phyloP scores from a whole-genome alignment of 192 early-diverging fungal genomes.

The Coemansia sp. region DNA sequence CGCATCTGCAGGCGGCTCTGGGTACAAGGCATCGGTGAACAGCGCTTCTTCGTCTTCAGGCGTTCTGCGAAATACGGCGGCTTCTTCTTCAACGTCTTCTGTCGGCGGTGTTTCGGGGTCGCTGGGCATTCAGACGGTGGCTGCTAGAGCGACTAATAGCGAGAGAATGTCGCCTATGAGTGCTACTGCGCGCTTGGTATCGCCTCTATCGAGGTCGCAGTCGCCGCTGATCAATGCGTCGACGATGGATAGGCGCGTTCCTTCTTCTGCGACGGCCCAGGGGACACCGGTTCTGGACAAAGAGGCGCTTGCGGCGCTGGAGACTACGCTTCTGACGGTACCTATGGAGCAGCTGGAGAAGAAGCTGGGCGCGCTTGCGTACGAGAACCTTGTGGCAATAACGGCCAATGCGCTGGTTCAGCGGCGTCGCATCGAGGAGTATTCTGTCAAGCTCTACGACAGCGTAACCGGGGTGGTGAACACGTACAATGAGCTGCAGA shows the following conservation, averaged over 20 bases:
- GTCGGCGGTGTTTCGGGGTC: background rate
- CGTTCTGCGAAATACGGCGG: conserved; percentile 2
- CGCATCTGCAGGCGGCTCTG: background rate
- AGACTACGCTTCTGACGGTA: conserved; percentile 8
- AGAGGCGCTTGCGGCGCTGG: conserved; percentile 21
- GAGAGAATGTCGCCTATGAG: conserved; percentile 45
- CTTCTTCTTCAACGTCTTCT: background rate
- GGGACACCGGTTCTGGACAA: conserved; percentile 12
- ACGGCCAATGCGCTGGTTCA: conserved; percentile 20
- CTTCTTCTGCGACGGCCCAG: background rate
- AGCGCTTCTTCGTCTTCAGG: background rate
- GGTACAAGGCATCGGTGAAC: conserved; percentile 11
- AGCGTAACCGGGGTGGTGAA: conserved; percentile 26
- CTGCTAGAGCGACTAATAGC: background rate
- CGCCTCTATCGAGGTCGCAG: conserved; percentile 29
- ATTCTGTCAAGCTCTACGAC: conserved; percentile 14
- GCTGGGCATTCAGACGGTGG: conserved; percentile 13
- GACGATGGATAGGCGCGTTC: too few species aligned
- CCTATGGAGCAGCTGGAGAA: conserved; percentile 28
- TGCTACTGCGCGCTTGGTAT: conserved; percentile 18
- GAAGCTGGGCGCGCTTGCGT: conserved; percentile 12
- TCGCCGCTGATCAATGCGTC: conserved; percentile 23
- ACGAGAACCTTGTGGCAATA: conserved; percentile 25
- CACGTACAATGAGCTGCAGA: conserved; percentile 23
- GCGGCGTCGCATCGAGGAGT: conserved; percentile 11